Conservation (phyloP, 2,329 filamentous ascomycete genomes). For the Calonectria pauciramosa region DNA sequence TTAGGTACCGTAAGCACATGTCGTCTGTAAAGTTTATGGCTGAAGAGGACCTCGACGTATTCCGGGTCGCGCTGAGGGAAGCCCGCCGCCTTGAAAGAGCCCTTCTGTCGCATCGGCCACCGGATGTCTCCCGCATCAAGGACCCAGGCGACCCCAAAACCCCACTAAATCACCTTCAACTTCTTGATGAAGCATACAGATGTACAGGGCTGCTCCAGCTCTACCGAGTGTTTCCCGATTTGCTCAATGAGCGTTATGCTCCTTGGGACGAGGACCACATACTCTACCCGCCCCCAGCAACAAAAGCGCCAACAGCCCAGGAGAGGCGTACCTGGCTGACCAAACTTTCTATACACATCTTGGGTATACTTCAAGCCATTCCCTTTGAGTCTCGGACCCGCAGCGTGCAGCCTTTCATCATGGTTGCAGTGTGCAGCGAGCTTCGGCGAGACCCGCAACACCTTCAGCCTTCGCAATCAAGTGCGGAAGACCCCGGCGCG, state of each 20-base stretch:
- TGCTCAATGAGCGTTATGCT: constrained; percentile 34
- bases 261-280: constrained; percentile 29
- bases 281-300: neutral
- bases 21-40: constrained; percentile 33
- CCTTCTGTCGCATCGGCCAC: constrained; percentile 21
- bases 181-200: constrained; percentile 38
- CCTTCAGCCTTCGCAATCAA: neutral
- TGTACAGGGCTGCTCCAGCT: constrained; percentile 35
- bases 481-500: neutral
- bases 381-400: constrained; percentile 27
- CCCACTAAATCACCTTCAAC: constrained; percentile 6
- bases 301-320: constrained; percentile 7
- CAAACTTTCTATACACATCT: constrained; percentile 31
- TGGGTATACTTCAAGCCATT: constrained; percentile 42
- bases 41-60: constrained; percentile 32
- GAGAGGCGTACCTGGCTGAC: constrained; percentile 38
- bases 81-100: constrained; percentile 33
- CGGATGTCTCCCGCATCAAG: constrained; percentile 22
- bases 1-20: constrained; percentile 35
- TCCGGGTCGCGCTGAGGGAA: constrained; percentile 26
- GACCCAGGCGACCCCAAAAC: constrained; percentile 32
- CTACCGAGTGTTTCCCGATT: constrained; percentile 42
- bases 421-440: constrained; percentile 36
- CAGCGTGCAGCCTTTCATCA: constrained; percentile 26
- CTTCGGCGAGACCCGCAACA: constrained; percentile 11